These are phyloP conservation scores for Hamigera avellanea DNA, from an alignment of 495 filamentous ascomycete species.

Conservation along the genomic window DNA sequence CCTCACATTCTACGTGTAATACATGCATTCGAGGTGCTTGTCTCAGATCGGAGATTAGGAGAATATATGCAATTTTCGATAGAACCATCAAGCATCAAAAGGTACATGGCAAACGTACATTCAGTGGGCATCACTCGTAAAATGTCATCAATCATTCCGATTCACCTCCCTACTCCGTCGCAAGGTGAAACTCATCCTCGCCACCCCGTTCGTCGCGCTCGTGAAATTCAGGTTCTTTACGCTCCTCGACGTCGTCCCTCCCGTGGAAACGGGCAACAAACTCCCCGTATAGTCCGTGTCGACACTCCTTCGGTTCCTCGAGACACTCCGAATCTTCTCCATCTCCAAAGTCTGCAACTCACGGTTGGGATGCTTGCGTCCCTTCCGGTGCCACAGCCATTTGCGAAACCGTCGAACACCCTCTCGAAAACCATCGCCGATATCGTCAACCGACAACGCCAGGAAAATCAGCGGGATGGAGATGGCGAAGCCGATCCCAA, in stretches of 20 bases:
- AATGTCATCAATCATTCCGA: too few relatives aligned
- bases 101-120: too few relatives aligned
- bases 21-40: too few relatives aligned
- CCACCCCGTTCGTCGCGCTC: too few relatives aligned
- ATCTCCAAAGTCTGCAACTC: conserved; percentile 13
- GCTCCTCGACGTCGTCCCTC: conserved; percentile 8
- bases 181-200: too few relatives aligned
- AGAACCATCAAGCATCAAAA: too few relatives aligned
- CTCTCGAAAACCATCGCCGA: conserved; percentile 30
- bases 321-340: conserved; percentile 20
- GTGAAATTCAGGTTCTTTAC: too few relatives aligned
- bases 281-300: conserved; percentile 20
- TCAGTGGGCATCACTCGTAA: too few relatives aligned
- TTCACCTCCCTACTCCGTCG: too few relatives aligned
- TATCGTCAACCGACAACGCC: conserved; percentile 46
- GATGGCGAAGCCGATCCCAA: conserved; percentile 56
- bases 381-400: conserved; percentile 13
- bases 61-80: too few relatives aligned
- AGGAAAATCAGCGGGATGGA: conserved; percentile 49
- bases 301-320: conserved; percentile 15
- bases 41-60: too few relatives aligned
- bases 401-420: conserved; percentile 12
- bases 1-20: too few relatives aligned
- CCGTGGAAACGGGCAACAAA: conserved; percentile 23
- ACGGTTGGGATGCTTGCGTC: background rate